Evolutionary conservation across 768 basidiomycete genomes (phyloP).

Genomic region (Amanita exitialis): DNA sequence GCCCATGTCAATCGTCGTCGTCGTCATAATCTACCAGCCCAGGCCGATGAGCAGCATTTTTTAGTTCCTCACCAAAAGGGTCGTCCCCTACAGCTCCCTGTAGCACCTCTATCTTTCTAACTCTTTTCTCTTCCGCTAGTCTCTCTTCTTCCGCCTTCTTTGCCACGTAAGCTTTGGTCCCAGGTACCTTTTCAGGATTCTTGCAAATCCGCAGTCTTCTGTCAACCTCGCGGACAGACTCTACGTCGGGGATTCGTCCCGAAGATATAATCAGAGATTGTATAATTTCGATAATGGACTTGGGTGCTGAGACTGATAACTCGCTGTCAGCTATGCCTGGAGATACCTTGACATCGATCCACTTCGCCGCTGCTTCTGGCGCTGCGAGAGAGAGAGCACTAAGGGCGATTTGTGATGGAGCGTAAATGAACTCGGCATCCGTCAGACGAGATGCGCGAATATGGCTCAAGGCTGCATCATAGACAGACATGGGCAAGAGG

Average conservation of each 20-base stretch:
- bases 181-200: conserved; percentile 92
- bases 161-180: conserved; percentile 73
- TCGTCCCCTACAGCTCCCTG: conserved; percentile 41
- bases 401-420: conserved; percentile 90
- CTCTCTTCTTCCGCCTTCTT: conserved; percentile 66
- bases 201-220: conserved; percentile 79
- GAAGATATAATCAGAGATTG: conserved; percentile 41
- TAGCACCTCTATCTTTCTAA: conserved; percentile 43
- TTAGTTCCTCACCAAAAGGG: conserved; percentile 59
- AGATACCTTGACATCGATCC: conserved; percentile 37
- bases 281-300: conserved; percentile 39
- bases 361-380: conserved; percentile 48
- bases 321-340: conserved; percentile 9
- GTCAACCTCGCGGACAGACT: conserved; percentile 83
- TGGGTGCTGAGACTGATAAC: conserved; percentile 19
- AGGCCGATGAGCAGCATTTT: conserved; percentile 16
- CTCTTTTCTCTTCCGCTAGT: conserved; percentile 59
- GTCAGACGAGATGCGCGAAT: conserved; percentile 79
- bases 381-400: conserved; percentile 63
- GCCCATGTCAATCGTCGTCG: conserved; percentile 21
- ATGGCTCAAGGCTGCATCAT: conserved; percentile 56
- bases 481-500: conserved; percentile 21
- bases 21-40: conserved; percentile 51
- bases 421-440: conserved; percentile 84
- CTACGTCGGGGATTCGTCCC: conserved; percentile 64